Conservation (phyloP, 140 eudicot species). For the Anethum foeniculum region DNA sequence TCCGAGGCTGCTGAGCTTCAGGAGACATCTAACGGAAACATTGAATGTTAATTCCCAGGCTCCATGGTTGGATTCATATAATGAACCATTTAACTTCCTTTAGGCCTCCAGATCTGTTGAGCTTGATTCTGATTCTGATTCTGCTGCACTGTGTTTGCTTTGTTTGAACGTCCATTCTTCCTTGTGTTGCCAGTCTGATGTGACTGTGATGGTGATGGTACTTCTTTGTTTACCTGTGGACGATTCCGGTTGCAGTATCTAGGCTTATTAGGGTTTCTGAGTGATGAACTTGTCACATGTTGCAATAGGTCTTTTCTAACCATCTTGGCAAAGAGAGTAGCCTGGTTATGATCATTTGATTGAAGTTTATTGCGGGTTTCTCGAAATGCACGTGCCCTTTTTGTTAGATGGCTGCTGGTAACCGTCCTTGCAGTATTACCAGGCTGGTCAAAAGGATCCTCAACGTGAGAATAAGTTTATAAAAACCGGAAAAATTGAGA, state of each 20-base stretch:
- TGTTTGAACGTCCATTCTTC: neutral
- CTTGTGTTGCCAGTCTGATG: neutral
- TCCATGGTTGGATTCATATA: neutral
- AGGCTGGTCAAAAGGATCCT: constrained; percentile 94
- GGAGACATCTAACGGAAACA: neutral
- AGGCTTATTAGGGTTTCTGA: neutral
- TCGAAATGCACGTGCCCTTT: neutral
- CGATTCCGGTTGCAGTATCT: neutral
- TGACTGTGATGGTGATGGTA: neutral
- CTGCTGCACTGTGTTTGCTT: neutral
- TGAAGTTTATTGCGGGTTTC: neutral
- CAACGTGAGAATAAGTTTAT: constrained; percentile 32
- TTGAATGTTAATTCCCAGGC: neutral
- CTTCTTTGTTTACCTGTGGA: neutral
- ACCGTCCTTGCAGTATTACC: constrained; percentile 46
- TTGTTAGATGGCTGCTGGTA: neutral
- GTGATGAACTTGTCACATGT: neutral
- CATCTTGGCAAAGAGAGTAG: neutral
- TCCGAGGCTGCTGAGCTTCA: neutral
- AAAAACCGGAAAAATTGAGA: neutral
- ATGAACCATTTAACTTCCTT: neutral
- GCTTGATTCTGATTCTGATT: neutral
- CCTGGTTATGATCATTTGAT: neutral
- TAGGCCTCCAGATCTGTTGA: neutral
- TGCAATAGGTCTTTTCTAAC: neutral